A percentile compares a stretch with the other conserved stretches of the same genome.
Evolutionary conservation across 1,284 basidiomycete genomes (phyloP).

Genomic region (Malassezia dermatis): DNA sequence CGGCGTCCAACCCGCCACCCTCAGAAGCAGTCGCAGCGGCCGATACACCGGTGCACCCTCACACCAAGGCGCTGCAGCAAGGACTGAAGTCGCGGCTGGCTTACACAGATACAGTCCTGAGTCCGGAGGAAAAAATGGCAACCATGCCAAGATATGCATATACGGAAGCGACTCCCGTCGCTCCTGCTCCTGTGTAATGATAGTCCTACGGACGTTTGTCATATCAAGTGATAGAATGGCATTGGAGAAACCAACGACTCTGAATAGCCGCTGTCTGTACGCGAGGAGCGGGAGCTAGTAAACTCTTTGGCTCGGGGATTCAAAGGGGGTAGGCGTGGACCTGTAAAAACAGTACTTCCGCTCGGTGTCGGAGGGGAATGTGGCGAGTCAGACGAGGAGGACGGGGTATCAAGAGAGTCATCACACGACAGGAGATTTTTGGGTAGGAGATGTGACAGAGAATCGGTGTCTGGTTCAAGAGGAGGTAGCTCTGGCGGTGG

Average conservation of each 20-base stretch:
- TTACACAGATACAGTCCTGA: constrained; percentile 19
- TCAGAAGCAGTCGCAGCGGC: not conserved
- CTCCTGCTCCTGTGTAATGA: not conserved
- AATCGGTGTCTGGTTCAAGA: not conserved
- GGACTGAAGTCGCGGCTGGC: constrained; percentile 23
- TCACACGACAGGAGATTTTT: not conserved
- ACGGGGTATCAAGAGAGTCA: not conserved
- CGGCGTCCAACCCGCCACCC: not conserved
- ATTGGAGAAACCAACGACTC: not conserved
- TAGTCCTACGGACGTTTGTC: not conserved
- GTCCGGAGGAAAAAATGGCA: constrained; percentile 29
- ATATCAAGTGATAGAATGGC: not conserved
- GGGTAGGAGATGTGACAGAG: not conserved
- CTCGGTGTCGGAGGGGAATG: not conserved
- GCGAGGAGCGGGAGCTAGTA: not conserved
- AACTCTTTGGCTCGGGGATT: not conserved
- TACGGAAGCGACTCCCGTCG: not conserved
- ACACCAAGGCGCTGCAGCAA: constrained; percentile 15
- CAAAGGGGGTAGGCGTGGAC: not conserved
- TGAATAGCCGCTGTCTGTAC: not conserved
- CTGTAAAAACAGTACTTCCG: not conserved
- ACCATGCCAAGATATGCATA: constrained; percentile 11
- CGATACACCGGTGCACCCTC: constrained; percentile 5
- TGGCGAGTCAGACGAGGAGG: not conserved
- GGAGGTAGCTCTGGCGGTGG: not conserved